Conservation (phyloP, 768 basidiomycete species). For the Hydnomerulius pinastri region DNA sequence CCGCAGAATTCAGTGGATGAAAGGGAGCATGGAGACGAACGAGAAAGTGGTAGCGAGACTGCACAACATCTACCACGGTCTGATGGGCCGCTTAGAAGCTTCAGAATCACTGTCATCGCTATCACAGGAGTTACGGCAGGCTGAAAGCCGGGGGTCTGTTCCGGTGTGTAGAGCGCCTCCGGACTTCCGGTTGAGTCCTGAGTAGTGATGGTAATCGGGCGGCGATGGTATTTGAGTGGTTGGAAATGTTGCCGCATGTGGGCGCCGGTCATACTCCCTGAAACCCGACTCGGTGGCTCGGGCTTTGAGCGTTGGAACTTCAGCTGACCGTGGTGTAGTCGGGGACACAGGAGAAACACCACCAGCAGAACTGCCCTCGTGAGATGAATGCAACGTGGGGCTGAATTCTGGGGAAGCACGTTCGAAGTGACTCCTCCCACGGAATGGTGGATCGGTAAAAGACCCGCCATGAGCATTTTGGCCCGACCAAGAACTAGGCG, state of each 20-base stretch:
- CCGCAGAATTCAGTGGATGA: background rate
- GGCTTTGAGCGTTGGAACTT: slow-evolving; percentile 15
- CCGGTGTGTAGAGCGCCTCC: slow-evolving; percentile 17
- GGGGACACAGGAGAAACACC: slow-evolving; percentile 54
- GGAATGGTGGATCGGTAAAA: slow-evolving; percentile 5
- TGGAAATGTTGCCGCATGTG: background rate
- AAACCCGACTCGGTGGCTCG: slow-evolving; percentile 4
- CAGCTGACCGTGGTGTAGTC: slow-evolving; percentile 51
- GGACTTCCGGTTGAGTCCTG: slow-evolving; percentile 13
- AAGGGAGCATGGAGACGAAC: background rate
- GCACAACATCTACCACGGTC: slow-evolving; percentile 44
- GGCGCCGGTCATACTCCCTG: background rate
- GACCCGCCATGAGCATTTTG: slow-evolving; percentile 8
- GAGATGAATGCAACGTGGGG: slow-evolving; percentile 35
- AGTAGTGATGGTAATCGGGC: slow-evolving; percentile 17
- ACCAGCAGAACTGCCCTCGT: slow-evolving; percentile 48
- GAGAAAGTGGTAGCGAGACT: background rate
- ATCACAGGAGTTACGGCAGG: slow-evolving; percentile 27
- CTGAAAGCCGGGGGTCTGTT: slow-evolving; percentile 24
- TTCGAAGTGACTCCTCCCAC: slow-evolving; percentile 19
- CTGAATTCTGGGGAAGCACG: slow-evolving; percentile 21
- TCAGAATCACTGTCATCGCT: slow-evolving; percentile 42
- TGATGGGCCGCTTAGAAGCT: slow-evolving; percentile 37
- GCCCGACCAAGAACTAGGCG: slow-evolving; percentile 27
- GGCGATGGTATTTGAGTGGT: slow-evolving; percentile 4